These are phyloP conservation scores for Diospyros lotus DNA, from an alignment of 148 eudicot species.

Conservation along the genomic window DNA sequence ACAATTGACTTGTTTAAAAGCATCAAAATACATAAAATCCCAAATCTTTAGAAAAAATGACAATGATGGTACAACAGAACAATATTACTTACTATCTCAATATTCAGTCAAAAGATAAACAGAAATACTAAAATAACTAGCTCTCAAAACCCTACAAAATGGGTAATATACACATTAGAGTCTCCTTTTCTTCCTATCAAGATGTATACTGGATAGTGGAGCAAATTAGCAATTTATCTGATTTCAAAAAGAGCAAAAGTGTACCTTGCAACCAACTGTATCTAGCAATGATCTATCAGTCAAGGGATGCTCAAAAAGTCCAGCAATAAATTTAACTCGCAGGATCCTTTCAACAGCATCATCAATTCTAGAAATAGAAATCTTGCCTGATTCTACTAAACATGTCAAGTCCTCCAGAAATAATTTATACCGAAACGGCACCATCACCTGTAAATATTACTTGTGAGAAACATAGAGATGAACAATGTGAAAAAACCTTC, in stretches of 20 bases:
- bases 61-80: background rate
- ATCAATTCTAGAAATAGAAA: conserved; percentile 73
- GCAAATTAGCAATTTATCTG: background rate
- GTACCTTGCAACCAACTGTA: conserved; percentile 87
- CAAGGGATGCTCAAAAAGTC: conserved; percentile 78
- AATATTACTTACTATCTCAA: too few relatives aligned
- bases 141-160: background rate
- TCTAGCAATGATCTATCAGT: conserved; percentile 70
- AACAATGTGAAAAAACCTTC: background rate
- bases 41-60: background rate
- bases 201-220: background rate
- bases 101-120: background rate
- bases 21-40: background rate
- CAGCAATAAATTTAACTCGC: conserved; percentile 86
- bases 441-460: conserved; percentile 64
- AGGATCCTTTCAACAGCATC: conserved; percentile 90
- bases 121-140: background rate
- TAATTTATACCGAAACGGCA: conserved; percentile 56
- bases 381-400: conserved; percentile 73
- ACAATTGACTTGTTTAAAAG: background rate
- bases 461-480: background rate
- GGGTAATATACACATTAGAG: background rate
- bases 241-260: background rate
- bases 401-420: conserved; percentile 57
- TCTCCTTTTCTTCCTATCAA: background rate